Evolutionary conservation across 306 rosid species (phyloP).

Genomic region (Pyrus betulifolia): DNA sequence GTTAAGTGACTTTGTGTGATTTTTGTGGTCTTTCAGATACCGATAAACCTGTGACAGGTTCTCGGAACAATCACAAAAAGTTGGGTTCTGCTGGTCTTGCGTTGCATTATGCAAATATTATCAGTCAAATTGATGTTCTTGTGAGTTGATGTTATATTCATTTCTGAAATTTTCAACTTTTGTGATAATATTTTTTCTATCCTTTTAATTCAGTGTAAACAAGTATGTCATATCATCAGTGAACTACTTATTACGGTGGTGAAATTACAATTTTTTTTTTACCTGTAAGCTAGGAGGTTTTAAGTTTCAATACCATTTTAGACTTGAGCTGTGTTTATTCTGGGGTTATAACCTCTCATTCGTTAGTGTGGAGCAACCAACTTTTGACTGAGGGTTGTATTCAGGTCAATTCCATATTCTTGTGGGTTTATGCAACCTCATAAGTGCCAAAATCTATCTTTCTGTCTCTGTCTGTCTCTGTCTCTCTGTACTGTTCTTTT

Average conservation of each 20-base stretch:
- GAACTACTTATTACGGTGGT: neutral
- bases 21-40: conserved; percentile 46
- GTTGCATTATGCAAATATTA: conserved; percentile 88
- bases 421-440: neutral
- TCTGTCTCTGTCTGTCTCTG: neutral
- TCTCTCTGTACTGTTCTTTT: neutral
- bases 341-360: neutral
- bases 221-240: neutral
- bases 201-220: neutral
- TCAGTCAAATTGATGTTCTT: conserved; percentile 84
- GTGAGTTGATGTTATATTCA: conserved; percentile 44
- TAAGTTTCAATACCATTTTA: neutral
- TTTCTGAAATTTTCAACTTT: neutral
- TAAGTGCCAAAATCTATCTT: neutral
- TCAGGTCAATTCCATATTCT: neutral
- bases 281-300: neutral
- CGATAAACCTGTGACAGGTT: conserved; percentile 44
- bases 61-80: conserved; percentile 50
- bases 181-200: neutral
- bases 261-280: neutral
- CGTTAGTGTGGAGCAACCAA: neutral
- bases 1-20: neutral
- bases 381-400: neutral
- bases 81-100: conserved; percentile 97
- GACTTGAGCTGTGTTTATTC: neutral